Percentiles rank a stretch among this genome's conserved stretches.
Evolutionary conservation across 1,139 yeast genomes (phyloP).

Genomic region (Candida sp.): DNA sequence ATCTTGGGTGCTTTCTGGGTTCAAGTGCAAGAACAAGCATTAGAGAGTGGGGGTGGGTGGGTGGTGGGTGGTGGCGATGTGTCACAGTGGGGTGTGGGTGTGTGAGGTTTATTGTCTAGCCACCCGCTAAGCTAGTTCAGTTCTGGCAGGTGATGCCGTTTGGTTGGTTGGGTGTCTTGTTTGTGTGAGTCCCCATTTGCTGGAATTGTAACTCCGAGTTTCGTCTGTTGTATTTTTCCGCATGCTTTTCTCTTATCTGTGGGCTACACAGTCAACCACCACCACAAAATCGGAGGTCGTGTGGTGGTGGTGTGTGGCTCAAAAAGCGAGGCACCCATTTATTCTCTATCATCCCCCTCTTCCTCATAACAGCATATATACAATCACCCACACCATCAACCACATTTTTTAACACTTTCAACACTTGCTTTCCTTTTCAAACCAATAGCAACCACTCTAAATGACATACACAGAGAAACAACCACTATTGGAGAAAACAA

Average conservation of each 20-base stretch:
- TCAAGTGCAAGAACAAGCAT: too few species aligned
- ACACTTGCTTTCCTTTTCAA: too few species aligned
- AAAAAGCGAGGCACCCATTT: too few species aligned
- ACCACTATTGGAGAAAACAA: constrained; percentile 21
- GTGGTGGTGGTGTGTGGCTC: background rate
- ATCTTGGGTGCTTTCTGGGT: too few species aligned
- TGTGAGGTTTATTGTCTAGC: too few species aligned
- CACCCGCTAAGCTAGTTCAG: too few species aligned
- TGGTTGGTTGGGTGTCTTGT: too few species aligned
- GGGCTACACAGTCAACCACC: background rate
- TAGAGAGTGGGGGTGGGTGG: too few species aligned
- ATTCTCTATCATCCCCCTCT: background rate
- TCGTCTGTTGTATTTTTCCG: background rate
- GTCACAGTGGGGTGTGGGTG: too few species aligned
- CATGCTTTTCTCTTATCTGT: background rate
- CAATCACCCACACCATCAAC: background rate
- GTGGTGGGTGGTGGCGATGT: too few species aligned
- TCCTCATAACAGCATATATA: background rate
- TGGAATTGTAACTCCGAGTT: background rate
- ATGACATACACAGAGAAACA: constrained; percentile 24
- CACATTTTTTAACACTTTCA: background rate
- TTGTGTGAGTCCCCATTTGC: background rate
- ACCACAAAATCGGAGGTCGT: background rate
- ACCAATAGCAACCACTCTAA: constrained; percentile 10
- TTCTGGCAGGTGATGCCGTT: too few species aligned